A percentile compares a stretch with the other conserved stretches of the same genome.
phyloP scores from a whole-genome alignment of 257 asterid genomes.

The Solanum dulcamara region DNA sequence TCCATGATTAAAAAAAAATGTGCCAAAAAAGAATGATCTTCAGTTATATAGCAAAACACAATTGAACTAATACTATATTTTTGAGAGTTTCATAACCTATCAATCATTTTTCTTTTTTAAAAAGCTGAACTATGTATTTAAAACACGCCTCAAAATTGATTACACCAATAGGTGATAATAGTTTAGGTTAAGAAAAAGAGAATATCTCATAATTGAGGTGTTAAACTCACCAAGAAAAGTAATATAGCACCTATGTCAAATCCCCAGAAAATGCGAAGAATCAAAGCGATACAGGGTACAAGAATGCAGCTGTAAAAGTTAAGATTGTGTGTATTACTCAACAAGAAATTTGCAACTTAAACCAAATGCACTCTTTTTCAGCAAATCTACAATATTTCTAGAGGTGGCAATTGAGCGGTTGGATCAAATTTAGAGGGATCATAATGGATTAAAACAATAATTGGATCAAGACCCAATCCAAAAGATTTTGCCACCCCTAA shows the following conservation, averaged over 20 bases:
- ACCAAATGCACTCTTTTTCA: neutral
- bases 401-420: too few relatives aligned
- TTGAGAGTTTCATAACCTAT: neutral
- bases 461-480: too few relatives aligned
- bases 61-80: neutral
- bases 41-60: neutral
- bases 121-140: neutral
- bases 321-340: too few relatives aligned
- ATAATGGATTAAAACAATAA: too few relatives aligned
- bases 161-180: neutral
- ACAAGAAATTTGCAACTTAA: too few relatives aligned
- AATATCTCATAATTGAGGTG: neutral
- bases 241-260: neutral
- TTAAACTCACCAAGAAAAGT: neutral
- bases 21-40: neutral
- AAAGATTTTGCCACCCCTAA: too few relatives aligned
- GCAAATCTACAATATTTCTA: neutral
- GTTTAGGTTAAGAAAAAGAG: neutral
- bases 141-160: neutral
- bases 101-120: neutral
- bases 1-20: neutral
- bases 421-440: too few relatives aligned
- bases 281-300: too few relatives aligned
- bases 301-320: too few relatives aligned
- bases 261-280: too few relatives aligned